phyloP scores from a whole-genome alignment of 164 flowering plant species.

The Vitis riparia region DNA sequence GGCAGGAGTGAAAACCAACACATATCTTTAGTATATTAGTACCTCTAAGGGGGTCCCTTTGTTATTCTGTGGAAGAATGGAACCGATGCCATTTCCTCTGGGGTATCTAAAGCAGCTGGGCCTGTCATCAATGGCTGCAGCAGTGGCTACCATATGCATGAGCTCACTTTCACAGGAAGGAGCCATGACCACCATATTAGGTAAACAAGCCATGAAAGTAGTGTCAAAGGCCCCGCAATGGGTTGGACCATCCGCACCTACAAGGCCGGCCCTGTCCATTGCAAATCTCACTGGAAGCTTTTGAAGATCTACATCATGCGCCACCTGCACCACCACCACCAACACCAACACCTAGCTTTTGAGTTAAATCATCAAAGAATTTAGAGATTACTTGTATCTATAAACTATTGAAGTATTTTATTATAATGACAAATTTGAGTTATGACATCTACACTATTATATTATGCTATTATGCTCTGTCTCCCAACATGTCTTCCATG shows the following conservation, averaged over 20 bases:
- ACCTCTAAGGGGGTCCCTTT: slow-evolving; percentile 58
- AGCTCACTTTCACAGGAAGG: slow-evolving; percentile 46
- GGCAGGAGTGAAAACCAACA: no score
- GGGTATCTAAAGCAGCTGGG: slow-evolving; percentile 50
- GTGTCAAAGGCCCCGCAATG: slow-evolving; percentile 56
- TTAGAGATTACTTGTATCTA: no score
- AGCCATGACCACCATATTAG: slow-evolving; percentile 67
- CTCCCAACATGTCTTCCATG: no score
- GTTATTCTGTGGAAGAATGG: slow-evolving; percentile 38
- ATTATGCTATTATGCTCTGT: no score
- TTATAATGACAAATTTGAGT: no score
- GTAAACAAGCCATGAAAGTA: slow-evolving; percentile 55
- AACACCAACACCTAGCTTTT: background rate
- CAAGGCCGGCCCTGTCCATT: slow-evolving; percentile 53
- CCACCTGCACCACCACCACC: slow-evolving; percentile 31
- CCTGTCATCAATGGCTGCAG: slow-evolving; percentile 44
- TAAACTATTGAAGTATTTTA: no score
- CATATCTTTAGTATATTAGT: background rate
- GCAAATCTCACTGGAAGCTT: slow-evolving; percentile 57
- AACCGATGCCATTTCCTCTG: slow-evolving; percentile 45
- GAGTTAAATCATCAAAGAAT: no score
- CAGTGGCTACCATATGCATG: slow-evolving; percentile 60
- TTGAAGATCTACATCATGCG: slow-evolving; percentile 61
- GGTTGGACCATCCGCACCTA: slow-evolving; percentile 62
- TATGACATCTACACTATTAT: no score